These are phyloP conservation scores for Cyberlindnera amylophila DNA, from an alignment of 805 yeast genomes.

Conservation along the genomic window DNA sequence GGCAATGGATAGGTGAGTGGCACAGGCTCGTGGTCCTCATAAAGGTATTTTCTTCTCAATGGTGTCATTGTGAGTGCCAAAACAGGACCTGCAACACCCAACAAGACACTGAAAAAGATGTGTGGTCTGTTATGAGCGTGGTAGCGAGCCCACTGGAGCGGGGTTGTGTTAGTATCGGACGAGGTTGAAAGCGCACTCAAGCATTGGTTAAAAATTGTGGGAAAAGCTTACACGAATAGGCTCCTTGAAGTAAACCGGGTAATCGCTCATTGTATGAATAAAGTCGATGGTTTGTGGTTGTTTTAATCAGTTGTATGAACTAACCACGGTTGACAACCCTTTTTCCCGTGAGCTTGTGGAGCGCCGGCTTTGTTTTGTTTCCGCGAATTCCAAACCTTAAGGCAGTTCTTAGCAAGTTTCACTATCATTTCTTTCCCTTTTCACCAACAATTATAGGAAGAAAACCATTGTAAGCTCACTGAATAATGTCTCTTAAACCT, in stretches of 20 bases:
- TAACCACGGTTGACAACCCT: too few species aligned
- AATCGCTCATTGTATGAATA: conserved; percentile 14
- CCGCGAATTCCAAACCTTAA: too few species aligned
- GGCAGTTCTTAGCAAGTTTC: too few species aligned
- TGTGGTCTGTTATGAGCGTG: conserved; percentile 77
- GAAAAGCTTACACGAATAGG: conserved; percentile 57
- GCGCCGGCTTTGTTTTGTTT: too few species aligned
- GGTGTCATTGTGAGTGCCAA: conserved; percentile 59
- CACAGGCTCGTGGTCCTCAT: conserved; percentile 59
- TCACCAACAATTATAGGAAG: too few species aligned
- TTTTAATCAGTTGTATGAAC: too few species aligned
- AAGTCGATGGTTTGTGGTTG: neutral
- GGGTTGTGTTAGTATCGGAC: conserved; percentile 1
- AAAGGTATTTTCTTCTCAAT: conserved; percentile 63
- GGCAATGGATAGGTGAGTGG: conserved; percentile 55
- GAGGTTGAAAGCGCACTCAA: neutral
- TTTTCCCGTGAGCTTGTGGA: too few species aligned
- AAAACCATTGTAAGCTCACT: neutral
- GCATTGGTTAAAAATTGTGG: too few species aligned
- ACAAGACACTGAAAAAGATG: conserved; percentile 56
- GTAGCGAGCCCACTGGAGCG: conserved; percentile 60
- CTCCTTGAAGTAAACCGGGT: conserved; percentile 55
- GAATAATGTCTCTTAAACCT: conserved; percentile 6
- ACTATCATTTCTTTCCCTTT: neutral
- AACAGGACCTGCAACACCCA: conserved; percentile 67